These are phyloP conservation scores for Fomes fomentarius DNA, from an alignment of 1,284 basidiomycete species.

Conservation along the genomic window DNA sequence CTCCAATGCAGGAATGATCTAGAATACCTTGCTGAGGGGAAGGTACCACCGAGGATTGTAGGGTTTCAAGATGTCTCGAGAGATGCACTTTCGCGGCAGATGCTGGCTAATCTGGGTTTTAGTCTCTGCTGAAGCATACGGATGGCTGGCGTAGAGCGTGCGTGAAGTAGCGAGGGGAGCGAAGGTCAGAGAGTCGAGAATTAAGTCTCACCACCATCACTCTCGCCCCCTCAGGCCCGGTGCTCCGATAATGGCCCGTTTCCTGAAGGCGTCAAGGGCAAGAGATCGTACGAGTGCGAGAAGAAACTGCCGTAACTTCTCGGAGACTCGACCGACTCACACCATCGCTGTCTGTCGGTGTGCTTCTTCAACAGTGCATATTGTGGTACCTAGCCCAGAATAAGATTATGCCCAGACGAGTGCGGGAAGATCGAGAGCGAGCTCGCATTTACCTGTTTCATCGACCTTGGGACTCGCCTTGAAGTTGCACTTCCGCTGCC, in stretches of 20 bases:
- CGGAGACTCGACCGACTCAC: conserved; percentile 3
- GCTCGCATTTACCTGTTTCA: conserved; percentile 11
- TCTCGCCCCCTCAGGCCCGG: not conserved
- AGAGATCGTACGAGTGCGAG: not conserved
- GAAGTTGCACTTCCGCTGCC: no score
- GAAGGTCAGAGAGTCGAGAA: not conserved
- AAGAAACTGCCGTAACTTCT: conserved; percentile 3
- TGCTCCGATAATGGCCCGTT: conserved; percentile 15
- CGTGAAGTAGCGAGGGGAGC: not conserved
- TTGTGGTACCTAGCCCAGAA: conserved; percentile 13
- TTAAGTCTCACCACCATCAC: not conserved
- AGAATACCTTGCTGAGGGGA: not conserved
- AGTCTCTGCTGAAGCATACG: conserved; percentile 7
- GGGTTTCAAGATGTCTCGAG: not conserved
- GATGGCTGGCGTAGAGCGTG: not conserved
- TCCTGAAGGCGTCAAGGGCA: not conserved
- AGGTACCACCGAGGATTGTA: not conserved
- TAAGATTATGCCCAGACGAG: not conserved
- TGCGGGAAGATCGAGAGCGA: conserved; percentile 9
- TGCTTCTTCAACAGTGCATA: conserved; percentile 1
- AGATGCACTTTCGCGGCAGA: not conserved
- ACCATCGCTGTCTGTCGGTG: not conserved
- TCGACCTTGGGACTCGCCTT: no score
- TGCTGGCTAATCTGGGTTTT: conserved; percentile 10
- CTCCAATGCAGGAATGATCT: conserved; percentile 16